A percentile compares a stretch with the other conserved stretches of the same genome.
phyloP scores from a whole-genome alignment of 768 basidiomycete species.

The Crassisporium funariophilum region DNA sequence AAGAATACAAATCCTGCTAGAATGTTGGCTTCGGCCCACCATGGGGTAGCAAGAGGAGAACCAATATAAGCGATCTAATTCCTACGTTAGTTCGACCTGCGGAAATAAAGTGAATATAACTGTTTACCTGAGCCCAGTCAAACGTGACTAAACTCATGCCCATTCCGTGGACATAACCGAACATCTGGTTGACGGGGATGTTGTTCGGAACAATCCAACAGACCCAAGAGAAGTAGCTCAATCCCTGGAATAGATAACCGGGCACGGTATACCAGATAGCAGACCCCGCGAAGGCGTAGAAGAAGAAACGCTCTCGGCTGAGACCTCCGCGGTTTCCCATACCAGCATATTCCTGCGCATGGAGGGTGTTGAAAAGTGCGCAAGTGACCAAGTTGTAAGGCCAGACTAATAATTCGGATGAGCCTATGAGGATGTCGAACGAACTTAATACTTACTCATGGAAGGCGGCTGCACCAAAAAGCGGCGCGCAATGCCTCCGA shows the following conservation, averaged over 20 bases:
- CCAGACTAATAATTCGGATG: slow-evolving; percentile 62
- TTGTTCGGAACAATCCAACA: slow-evolving; percentile 73
- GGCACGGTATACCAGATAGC: slow-evolving; percentile 70
- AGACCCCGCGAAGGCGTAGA: slow-evolving; percentile 59
- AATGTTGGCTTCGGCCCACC: slow-evolving; percentile 82
- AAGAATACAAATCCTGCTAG: slow-evolving; percentile 63
- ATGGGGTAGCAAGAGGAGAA: slow-evolving; percentile 76
- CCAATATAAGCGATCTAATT: slow-evolving; percentile 69
- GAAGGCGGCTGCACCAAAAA: slow-evolving; percentile 77
- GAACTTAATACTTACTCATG: slow-evolving; percentile 51
- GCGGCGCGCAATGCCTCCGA: slow-evolving; percentile 70
- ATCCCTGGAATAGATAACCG: slow-evolving; percentile 70
- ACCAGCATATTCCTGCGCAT: slow-evolving; percentile 70
- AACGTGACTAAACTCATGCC: slow-evolving; percentile 80
- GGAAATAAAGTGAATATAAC: no score
- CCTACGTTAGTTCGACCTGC: no score
- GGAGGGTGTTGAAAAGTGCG: slow-evolving; percentile 79
- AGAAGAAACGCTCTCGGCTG: slow-evolving; percentile 77
- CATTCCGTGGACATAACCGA: slow-evolving; percentile 62
- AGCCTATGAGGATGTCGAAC: slow-evolving; percentile 23
- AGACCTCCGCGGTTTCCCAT: slow-evolving; percentile 65
- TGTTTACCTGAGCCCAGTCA: slow-evolving; percentile 86
- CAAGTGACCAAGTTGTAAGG: slow-evolving; percentile 75
- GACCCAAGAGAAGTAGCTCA: slow-evolving; percentile 62
- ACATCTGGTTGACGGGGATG: slow-evolving; percentile 70